Percentiles rank a stretch among this genome's conserved stretches.
Conservation (phyloP, 805 yeast species). For the Ascoidea asiatica region DNA sequence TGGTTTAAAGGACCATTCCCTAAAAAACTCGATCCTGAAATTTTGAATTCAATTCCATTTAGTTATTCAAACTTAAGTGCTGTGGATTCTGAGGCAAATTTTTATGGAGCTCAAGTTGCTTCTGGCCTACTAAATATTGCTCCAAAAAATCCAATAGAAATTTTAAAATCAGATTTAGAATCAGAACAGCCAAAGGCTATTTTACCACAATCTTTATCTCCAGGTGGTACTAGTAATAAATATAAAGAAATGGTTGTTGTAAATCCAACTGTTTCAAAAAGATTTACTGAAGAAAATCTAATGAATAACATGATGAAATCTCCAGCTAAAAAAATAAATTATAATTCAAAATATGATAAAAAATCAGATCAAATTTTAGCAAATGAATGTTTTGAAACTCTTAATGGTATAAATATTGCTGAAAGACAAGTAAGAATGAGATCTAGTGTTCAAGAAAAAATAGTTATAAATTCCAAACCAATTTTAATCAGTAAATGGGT, state of each 20-base stretch:
- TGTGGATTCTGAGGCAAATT: constrained; percentile 53
- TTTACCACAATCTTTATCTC: constrained; percentile 82
- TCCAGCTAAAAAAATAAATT: constrained; percentile 3
- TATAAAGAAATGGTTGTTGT: constrained; percentile 53
- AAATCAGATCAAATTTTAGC: constrained; percentile 26
- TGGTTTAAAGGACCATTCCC: constrained; percentile 91
- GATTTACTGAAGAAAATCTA: constrained; percentile 14
- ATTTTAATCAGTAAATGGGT: constrained; percentile 90
- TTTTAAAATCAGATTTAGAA: constrained; percentile 53
- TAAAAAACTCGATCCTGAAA: constrained; percentile 42
- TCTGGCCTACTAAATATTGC: constrained; percentile 39
- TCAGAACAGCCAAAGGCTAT: constrained; percentile 56
- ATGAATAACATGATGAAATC: background rate
- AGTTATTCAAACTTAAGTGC: constrained; percentile 10
- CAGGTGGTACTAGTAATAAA: constrained; percentile 80
- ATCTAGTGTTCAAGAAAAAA: constrained; percentile 8
- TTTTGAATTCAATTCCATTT: constrained; percentile 50
- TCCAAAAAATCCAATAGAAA: constrained; percentile 54
- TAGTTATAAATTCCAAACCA: constrained; percentile 31
- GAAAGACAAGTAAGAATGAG: constrained; percentile 31
- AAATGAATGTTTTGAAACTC: constrained; percentile 31
- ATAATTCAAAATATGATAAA: constrained; percentile 20
- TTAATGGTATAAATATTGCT: constrained; percentile 29
- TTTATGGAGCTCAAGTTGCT: constrained; percentile 46
- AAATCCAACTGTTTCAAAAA: constrained; percentile 19